phyloP scores from a whole-genome alignment of 2,329 filamentous ascomycete species.

The Tolypocladium pustulatum region DNA sequence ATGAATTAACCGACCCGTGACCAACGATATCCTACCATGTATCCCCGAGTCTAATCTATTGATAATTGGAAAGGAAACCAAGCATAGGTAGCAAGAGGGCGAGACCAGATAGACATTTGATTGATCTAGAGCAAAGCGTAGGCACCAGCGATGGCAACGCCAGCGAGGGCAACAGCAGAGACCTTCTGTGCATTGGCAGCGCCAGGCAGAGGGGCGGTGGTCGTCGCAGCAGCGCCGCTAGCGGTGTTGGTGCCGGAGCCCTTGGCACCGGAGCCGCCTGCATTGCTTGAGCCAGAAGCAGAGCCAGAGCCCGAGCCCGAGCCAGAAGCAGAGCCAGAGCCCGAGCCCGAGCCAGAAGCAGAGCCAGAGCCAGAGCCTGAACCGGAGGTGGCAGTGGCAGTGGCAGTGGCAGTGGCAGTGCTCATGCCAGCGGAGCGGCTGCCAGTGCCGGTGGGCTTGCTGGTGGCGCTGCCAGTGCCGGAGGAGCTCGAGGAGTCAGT shows the following conservation, averaged over 20 bases:
- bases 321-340: constrained; percentile 2
- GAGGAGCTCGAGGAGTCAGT: constrained; percentile 3
- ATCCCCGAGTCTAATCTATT: neutral
- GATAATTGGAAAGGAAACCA: neutral
- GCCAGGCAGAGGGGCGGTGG: neutral
- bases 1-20: neutral
- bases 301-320: constrained; percentile 2
- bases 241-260: constrained; percentile 2
- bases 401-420: constrained; percentile 3
- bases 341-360: neutral
- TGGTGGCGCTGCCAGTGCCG: constrained; percentile 1
- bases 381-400: constrained; percentile 1
- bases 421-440: neutral
- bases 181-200: neutral
- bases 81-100: neutral
- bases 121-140: neutral
- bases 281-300: neutral
- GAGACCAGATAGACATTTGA: neutral
- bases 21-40: neutral
- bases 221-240: neutral
- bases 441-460: neutral
- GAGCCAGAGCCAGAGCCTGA: constrained; percentile 3
- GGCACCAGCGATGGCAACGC: neutral
- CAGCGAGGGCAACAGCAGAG: neutral
- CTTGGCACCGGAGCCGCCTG: constrained; percentile 4